Evolutionary conservation across 139 green algal genomes (phyloP).

Genomic region (Deuterostichococcus epilithicus): DNA sequence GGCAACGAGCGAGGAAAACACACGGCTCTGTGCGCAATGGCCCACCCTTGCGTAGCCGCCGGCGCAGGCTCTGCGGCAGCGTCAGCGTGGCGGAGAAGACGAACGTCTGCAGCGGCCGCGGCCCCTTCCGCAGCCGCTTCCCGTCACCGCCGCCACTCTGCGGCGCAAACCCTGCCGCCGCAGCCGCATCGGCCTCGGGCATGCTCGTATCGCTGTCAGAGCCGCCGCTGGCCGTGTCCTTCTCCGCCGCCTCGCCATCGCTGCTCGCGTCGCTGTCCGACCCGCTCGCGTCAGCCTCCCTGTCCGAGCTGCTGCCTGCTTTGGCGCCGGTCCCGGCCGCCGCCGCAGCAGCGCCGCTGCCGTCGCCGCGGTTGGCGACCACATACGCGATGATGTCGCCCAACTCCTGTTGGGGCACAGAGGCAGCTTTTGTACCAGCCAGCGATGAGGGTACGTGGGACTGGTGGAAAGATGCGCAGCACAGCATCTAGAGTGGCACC

Average conservation of each 20-base stretch:
- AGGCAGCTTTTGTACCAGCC: too few species aligned
- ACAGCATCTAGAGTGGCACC: too few species aligned
- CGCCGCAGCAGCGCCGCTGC: background rate
- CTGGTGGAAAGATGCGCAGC: too few species aligned
- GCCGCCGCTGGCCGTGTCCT: background rate
- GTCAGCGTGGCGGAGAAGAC: conserved; percentile 96
- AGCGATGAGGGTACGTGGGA: too few species aligned
- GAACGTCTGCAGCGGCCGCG: conserved; percentile 77
- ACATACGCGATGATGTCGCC: conserved; percentile 73
- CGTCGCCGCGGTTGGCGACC: background rate
- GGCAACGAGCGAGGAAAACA: background rate
- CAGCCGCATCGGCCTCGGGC: conserved; percentile 4
- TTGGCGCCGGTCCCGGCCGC: background rate
- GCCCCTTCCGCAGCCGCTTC: background rate
- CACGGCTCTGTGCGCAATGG: too few species aligned
- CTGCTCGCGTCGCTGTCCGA: background rate
- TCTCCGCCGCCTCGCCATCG: conserved; percentile 1
- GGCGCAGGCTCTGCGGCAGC: conserved; percentile 71
- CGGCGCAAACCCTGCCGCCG: background rate
- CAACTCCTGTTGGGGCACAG: conserved; percentile 56
- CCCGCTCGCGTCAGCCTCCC: background rate
- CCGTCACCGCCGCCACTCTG: background rate
- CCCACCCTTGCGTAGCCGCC: conserved; percentile 54
- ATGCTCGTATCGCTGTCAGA: too few species aligned
- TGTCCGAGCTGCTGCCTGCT: background rate